Evolutionary conservation across 106 monocot species (phyloP), one percentile per base, ranked within the genome.

Genomic region (Apostasia ramifera): DNA sequence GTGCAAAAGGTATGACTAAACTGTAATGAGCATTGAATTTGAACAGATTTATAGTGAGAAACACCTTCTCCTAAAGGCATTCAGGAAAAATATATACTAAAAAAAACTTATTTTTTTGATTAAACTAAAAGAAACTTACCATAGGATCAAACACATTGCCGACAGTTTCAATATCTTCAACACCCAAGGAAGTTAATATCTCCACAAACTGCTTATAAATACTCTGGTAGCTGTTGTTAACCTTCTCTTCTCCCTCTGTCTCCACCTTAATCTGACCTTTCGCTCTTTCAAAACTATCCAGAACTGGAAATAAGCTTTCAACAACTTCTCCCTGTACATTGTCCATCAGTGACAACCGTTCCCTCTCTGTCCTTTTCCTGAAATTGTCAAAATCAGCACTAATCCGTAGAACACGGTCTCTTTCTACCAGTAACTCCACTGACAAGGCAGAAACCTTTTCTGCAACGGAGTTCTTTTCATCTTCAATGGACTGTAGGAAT

Each of bases 381-480:
- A 86, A 93, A 51, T 93, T 93, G 53, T 93, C 92, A 59, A 93
- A 93, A 62, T 93, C 92, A 1, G 92, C 92, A 61, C 88, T 83
- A 57, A 93, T 88, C 59, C 88, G 81, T 12, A 93, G 79, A 44
- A 88, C 48, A 1, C 83, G 81, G 6, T 81, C 85, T 48, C 70
- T 83, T 64, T 93, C 85, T 53, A 47, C 47, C 41, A 73, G 43
- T 49, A 83, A 48, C 47, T 93, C 92, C 66, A 67, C 74, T 12
- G 78, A 65, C 44, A 88, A 60, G 40, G 66, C 3, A 73, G 64
- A 63, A 59, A 86, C 66, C 81, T 79, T 83, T 50, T 14, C 70
- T 7, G 59, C 71, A 43, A 86, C 79, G 70, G 83, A 68, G 8
- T 80, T 78, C 49, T 81, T 85, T 67, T 93, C 88, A 40, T 85